Evolutionary conservation across 306 rosid genomes (phyloP), one percentile per base, ranked within the genome.

Genomic region (Macrotyloma uniflorum): DNA sequence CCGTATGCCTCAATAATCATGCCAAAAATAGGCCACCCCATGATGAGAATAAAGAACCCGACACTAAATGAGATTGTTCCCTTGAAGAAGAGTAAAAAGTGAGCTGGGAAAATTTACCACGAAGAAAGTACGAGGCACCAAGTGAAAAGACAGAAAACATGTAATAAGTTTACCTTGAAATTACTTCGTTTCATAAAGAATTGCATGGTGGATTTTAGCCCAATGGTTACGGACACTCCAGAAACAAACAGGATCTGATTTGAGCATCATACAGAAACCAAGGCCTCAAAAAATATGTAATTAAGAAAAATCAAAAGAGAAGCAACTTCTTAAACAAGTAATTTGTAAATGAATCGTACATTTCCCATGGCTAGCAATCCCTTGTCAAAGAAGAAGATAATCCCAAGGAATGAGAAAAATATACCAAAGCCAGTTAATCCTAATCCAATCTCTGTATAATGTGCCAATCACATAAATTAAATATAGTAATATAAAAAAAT

Each of bases 331-430:
- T 49, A 18, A 67, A 53, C 57, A 86, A 49, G 53, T 23, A 69
- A 65, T 47, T 26, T 14, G 15, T 4, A 73, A 5, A 66, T 8
- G 65, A 55, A 69, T 82, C 96, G 89, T 86, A 96, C 99, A 77
- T 96, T 93, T 84, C 99, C 99, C 94, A 96, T 96, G 79, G 98
- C 99, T 32, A 96, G 94, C 80, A 96, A 82, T 64, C 99, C 99
- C 90, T 93, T 90, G 90, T 96, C 99, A 9, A 96, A 96, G 88
- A 96, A 93, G 89, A 96, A 93, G 64, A 93, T 42, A 54, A 96
- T 42, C 74, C 98, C 99, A 85, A 96, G 85, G 85, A 90, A 86
- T 28, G 97, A 87, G 91, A 96, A 96, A 81, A 96, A 96, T 84
- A 96, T 59, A 18, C 99, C 99, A 87, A 93, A 93, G 79, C 99